phyloP scores from a whole-genome alignment of 2,329 filamentous ascomycete genomes.

The Trichoderma citrinoviride region DNA sequence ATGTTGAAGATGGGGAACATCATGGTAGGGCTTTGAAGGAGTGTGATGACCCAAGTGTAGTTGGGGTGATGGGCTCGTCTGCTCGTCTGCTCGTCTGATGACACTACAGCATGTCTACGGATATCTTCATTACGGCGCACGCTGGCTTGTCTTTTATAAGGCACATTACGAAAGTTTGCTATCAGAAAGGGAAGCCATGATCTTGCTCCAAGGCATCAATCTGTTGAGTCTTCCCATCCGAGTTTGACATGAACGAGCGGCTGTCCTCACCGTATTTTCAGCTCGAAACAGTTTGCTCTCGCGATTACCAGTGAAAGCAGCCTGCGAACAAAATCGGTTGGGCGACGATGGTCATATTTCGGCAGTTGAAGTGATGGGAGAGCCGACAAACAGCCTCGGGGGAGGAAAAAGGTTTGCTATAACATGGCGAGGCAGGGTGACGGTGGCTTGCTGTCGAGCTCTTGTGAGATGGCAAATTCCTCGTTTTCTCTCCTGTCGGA shows the following conservation, averaged over 20 bases:
- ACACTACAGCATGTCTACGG: background rate
- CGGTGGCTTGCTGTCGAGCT: background rate
- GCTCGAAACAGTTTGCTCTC: conserved; percentile 5
- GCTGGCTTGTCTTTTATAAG: background rate
- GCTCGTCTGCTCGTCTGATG: background rate
- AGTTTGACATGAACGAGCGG: background rate
- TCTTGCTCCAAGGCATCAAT: background rate
- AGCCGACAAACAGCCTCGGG: conserved; percentile 1
- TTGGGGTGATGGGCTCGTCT: background rate
- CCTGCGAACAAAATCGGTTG: background rate
- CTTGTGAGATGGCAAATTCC: conserved; percentile 9
- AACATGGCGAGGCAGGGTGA: background rate
- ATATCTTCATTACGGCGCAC: background rate
- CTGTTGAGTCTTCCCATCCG: background rate
- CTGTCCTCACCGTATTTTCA: conserved; percentile 8
- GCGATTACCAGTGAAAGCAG: background rate
- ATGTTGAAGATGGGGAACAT: conserved; percentile 11
- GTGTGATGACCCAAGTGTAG: background rate
- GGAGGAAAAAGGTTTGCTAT: background rate
- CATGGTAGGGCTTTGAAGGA: background rate
- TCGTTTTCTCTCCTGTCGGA: conserved; percentile 1
- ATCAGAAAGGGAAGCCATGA: background rate
- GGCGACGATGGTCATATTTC: background rate
- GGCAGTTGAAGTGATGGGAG: background rate
- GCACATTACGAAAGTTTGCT: background rate